Conservation (phyloP, 164 flowering plant genomes). For the Dillenia suffruticosa region DNA sequence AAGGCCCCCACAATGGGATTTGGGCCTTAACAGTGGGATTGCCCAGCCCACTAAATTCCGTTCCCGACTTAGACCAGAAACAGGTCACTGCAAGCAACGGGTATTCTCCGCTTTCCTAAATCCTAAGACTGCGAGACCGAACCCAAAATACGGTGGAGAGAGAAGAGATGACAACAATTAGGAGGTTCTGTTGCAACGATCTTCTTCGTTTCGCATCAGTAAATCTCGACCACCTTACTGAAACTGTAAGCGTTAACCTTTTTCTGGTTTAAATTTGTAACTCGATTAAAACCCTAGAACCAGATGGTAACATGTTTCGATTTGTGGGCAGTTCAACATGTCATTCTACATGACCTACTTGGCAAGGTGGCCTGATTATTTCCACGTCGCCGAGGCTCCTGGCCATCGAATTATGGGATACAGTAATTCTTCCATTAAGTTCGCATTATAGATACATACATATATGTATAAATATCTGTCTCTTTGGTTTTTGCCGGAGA, state of each 20-base stretch:
- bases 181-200: constrained; percentile 89
- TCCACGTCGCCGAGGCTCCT: constrained; percentile 87
- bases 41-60: too few relatives aligned
- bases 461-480: too few relatives aligned
- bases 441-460: too few relatives aligned
- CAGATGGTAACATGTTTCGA: neutral
- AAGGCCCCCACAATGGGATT: too few relatives aligned
- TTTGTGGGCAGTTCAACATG: constrained; percentile 77
- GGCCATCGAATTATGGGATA: constrained; percentile 87
- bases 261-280: neutral
- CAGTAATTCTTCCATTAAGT: constrained; percentile 39
- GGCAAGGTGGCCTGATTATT: constrained; percentile 96
- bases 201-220: constrained; percentile 83
- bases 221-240: constrained; percentile 85
- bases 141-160: too few relatives aligned
- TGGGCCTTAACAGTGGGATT: too few relatives aligned
- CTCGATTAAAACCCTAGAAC: neutral
- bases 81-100: too few relatives aligned
- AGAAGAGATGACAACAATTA: constrained; percentile 68
- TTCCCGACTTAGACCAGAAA: too few relatives aligned
- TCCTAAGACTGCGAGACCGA: too few relatives aligned
- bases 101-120: too few relatives aligned
- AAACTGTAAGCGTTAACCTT: constrained; percentile 45
- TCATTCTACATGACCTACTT: constrained; percentile 95
- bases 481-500: too few relatives aligned